Evolutionary conservation across 2,329 filamentous ascomycete genomes (phyloP).

Genomic region (Neurospora sp.): DNA sequence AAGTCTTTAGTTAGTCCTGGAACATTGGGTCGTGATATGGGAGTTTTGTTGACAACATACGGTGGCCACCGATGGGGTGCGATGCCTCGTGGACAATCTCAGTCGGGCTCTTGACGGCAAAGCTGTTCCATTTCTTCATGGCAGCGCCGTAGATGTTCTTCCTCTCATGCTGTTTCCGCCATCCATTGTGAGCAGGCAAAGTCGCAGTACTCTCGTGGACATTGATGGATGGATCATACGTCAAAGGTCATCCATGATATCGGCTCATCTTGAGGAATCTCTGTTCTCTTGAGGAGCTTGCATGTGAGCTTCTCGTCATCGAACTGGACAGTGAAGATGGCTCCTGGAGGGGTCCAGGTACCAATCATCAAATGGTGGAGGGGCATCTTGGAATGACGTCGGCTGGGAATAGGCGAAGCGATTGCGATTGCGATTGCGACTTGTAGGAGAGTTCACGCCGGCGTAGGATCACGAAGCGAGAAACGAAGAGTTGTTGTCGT

Average conservation of each 20-base stretch:
- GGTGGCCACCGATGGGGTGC: constrained; percentile 65
- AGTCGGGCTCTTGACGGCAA: constrained; percentile 63
- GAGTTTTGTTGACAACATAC: constrained; percentile 35
- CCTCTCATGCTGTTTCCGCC: constrained; percentile 52
- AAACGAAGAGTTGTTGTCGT: neutral
- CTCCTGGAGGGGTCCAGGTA: constrained; percentile 82
- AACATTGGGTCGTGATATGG: neutral
- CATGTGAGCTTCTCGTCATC: constrained; percentile 72
- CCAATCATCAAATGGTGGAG: constrained; percentile 83
- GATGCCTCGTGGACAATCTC: constrained; percentile 68
- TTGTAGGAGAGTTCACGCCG: neutral
- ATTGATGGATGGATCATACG: constrained; percentile 37
- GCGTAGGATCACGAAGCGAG: neutral
- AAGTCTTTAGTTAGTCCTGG: constrained; percentile 1
- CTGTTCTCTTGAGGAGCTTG: constrained; percentile 67
- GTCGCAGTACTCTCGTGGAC: neutral
- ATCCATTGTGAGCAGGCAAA: constrained; percentile 11
- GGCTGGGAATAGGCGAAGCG: constrained; percentile 5
- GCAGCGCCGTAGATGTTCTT: constrained; percentile 83
- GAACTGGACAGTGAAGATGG: constrained; percentile 83
- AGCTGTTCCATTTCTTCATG: constrained; percentile 91
- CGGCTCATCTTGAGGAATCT: constrained; percentile 73
- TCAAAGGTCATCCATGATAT: constrained; percentile 94
- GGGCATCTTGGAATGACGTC: constrained; percentile 48
- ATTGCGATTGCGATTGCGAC: neutral